Evolutionary conservation across 257 asterid species (phyloP), one percentile per base, ranked within the genome.

Genomic region (Lantana camara): DNA sequence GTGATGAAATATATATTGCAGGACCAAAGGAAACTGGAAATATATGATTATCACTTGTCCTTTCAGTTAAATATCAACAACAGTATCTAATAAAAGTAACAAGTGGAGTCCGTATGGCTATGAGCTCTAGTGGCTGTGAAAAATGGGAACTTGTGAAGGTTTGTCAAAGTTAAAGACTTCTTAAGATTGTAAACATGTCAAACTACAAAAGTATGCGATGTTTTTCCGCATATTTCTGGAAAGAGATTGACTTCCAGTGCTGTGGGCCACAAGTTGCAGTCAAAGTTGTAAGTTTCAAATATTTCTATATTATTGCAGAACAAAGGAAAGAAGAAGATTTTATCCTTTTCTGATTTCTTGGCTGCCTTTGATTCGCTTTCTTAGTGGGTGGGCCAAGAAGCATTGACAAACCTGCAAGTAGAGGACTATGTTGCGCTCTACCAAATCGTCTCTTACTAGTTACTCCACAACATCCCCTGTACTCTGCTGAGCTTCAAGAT

Each of bases 381-480:
- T 37, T 16, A 5, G 35, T 5, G 9, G 9, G 40, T 17, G 47
- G 30, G 48, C 21, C 64, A 57, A 19, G 17, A 35, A 34, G 19
- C 35, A 21, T 45, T 15, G 21, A n/a, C 21, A 45, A 15, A 16
- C 50, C 22, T 15, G 7, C 1, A 2, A 2, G 9, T 8, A 5
- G 21, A 19, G 32, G 11, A 14, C 6, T 4, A 3, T 46, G 16
- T 24, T 35, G 19, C 51, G n/a, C 40, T 41, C 16, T 24, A 40
- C 38, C 64, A 40, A 59, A 40, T 20, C 52, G 22, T 59, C 38
- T 59, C n/a, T 13, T 37, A 37, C n/a, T n/a, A n/a, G n/a, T n/a
- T n/a, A n/a, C 24, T 17, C 49, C 21, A 41, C 29, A 34, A 5
- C 4, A n/a, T 27, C 55, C 11, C 15, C 10, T 21, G 10, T 11